Evolutionary conservation across 805 yeast genomes (phyloP).

Genomic region (Candida pseudofarinosa): DNA sequence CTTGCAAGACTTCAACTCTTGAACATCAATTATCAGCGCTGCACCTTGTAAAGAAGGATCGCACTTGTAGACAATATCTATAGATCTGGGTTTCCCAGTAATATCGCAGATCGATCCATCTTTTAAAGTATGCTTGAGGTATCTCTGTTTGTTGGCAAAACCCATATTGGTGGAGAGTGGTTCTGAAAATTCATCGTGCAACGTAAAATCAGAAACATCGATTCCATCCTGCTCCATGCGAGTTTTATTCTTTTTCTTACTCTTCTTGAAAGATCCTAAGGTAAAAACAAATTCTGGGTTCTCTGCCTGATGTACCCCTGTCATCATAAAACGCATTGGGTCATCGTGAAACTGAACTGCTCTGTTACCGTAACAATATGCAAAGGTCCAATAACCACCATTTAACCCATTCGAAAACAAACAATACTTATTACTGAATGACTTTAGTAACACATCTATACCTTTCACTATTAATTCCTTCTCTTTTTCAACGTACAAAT

Average conservation of each 20-base stretch:
- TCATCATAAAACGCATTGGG: slow-evolving; percentile 15
- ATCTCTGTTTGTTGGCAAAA: slow-evolving; percentile 15
- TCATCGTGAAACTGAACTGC: slow-evolving; percentile 48
- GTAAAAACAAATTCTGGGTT: slow-evolving; percentile 30
- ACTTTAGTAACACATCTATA: slow-evolving; percentile 9
- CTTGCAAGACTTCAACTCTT: slow-evolving; percentile 55
- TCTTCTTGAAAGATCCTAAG: slow-evolving; percentile 31
- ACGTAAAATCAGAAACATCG: slow-evolving; percentile 19
- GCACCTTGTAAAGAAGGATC: slow-evolving; percentile 24
- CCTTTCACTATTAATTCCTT: slow-evolving; percentile 15
- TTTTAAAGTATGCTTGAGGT: slow-evolving; percentile 32
- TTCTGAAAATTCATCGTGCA: slow-evolving; percentile 27
- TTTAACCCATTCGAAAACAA: slow-evolving; percentile 19
- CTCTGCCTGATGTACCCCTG: slow-evolving; percentile 27
- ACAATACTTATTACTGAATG: slow-evolving; percentile 20
- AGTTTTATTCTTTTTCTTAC: slow-evolving; percentile 18
- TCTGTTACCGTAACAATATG: slow-evolving; percentile 45
- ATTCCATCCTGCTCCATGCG: slow-evolving; percentile 13
- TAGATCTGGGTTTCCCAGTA: slow-evolving; percentile 47
- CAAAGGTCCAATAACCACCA: slow-evolving; percentile 54
- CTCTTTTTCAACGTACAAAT: slow-evolving; percentile 3
- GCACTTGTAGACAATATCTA: slow-evolving; percentile 58
- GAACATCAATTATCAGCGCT: slow-evolving; percentile 33
- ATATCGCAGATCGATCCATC: slow-evolving; percentile 59
- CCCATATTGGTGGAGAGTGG: slow-evolving; percentile 16